Conservation (phyloP, 2,329 filamentous ascomycete genomes). For the Samsoniella hepiali region DNA sequence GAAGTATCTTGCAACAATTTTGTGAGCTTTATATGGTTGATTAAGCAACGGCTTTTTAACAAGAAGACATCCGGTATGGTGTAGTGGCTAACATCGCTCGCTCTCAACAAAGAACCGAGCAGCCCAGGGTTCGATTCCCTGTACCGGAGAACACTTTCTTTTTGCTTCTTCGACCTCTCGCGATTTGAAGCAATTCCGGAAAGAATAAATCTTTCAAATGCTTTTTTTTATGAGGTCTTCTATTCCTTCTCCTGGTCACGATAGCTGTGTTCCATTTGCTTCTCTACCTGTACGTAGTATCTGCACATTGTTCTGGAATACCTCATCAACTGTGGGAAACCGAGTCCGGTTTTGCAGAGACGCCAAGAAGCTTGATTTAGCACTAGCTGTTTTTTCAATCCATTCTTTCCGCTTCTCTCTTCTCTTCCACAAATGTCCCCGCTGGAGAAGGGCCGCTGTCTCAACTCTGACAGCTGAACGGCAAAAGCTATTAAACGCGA, state of each 20-base stretch:
- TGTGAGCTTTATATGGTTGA: neutral
- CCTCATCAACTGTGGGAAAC: too few relatives aligned
- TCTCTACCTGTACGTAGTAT: too few relatives aligned
- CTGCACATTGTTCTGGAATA: too few relatives aligned
- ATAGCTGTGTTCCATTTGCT: too few relatives aligned
- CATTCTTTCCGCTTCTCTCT: neutral
- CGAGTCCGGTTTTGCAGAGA: too few relatives aligned
- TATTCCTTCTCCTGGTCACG: too few relatives aligned
- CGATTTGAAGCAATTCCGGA: neutral
- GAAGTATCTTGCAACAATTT: neutral
- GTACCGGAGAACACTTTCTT: constrained; percentile 28
- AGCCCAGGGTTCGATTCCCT: constrained; percentile 37
- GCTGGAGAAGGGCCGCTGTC: neutral
- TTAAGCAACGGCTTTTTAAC: neutral
- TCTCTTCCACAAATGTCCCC: neutral
- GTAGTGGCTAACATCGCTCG: constrained; percentile 38
- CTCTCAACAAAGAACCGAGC: constrained; percentile 32
- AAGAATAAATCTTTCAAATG: neutral
- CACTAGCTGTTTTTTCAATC: neutral
- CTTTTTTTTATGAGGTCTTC: neutral
- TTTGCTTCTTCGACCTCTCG: neutral
- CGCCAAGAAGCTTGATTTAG: too few relatives aligned
- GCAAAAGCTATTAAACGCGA: constrained; percentile 9
- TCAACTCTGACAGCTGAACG: neutral
- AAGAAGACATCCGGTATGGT: constrained; percentile 31